Percentiles rank a stretch among this genome's conserved stretches.
These are phyloP conservation scores for Chalciporus chontae DNA, from an alignment of 768 basidiomycete genomes.

Conservation along the genomic window DNA sequence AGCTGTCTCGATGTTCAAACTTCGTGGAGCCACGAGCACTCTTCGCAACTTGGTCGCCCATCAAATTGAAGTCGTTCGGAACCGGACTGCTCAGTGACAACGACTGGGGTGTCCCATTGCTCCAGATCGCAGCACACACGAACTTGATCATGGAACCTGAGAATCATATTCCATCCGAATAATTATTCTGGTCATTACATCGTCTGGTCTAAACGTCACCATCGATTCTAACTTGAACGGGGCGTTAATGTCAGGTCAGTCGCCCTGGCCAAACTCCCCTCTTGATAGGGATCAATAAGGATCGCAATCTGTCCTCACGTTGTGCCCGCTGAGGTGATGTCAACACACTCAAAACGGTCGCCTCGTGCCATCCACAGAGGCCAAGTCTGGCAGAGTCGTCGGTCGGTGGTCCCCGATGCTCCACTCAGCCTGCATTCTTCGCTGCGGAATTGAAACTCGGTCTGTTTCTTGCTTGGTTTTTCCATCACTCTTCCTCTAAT, in stretches of 20 bases:
- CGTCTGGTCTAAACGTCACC: neutral
- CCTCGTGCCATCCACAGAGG: neutral
- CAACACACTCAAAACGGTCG: neutral
- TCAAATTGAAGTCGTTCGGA: neutral
- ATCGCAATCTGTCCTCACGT: neutral
- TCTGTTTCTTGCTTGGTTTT: neutral
- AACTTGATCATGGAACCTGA: neutral
- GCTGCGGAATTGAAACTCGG: conserved; percentile 2
- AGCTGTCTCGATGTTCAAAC: too few species aligned
- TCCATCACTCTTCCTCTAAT: conserved; percentile 1
- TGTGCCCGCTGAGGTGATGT: neutral
- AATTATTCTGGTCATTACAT: neutral
- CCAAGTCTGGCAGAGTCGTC: neutral
- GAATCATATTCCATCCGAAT: neutral
- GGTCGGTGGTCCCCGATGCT: neutral
- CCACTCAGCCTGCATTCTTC: conserved; percentile 4
- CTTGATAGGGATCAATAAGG: neutral
- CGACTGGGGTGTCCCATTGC: neutral
- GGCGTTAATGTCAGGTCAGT: neutral
- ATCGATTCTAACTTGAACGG: neutral
- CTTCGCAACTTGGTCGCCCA: too few species aligned
- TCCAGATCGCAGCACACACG: neutral
- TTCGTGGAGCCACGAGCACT: too few species aligned
- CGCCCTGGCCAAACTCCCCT: neutral
- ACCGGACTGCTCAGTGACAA: neutral